Evolutionary conservation across 805 yeast species (phyloP).

Genomic region (Candida pseudoglaebosa): DNA sequence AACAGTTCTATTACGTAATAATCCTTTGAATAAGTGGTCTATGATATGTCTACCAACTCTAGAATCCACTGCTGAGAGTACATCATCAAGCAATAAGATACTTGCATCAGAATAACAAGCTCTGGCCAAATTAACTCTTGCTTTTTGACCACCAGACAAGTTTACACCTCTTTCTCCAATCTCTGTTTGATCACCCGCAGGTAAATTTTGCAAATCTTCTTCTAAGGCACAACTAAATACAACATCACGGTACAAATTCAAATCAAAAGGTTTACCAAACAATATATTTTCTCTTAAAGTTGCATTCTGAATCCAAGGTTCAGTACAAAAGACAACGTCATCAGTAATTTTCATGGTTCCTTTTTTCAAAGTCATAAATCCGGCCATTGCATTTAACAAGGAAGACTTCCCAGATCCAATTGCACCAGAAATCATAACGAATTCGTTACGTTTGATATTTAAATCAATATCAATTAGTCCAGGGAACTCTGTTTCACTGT

Average conservation of each 20-base stretch:
- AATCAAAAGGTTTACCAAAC: conserved; percentile 33
- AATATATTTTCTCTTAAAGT: conserved; percentile 37
- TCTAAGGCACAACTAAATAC: conserved; percentile 37
- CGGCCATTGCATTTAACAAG: conserved; percentile 36
- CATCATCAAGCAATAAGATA: conserved; percentile 39
- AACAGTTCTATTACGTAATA: conserved; percentile 30
- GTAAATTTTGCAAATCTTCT: conserved; percentile 32
- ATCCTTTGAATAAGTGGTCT: conserved; percentile 29
- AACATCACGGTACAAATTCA: conserved; percentile 22
- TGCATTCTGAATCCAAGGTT: conserved; percentile 44
- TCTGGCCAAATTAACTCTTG: conserved; percentile 42
- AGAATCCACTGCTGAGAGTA: conserved; percentile 42
- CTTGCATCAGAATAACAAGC: conserved; percentile 34
- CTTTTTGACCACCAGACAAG: conserved; percentile 44
- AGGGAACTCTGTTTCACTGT: too few relatives aligned
- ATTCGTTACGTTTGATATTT: conserved; percentile 27
- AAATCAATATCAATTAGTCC: conserved; percentile 34
- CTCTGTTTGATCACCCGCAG: conserved; percentile 38
- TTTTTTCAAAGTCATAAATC: conserved; percentile 31
- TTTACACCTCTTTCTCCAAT: conserved; percentile 45
- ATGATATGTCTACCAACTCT: conserved; percentile 41
- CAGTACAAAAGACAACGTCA: conserved; percentile 30
- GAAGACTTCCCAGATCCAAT: conserved; percentile 44
- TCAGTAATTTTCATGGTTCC: conserved; percentile 25
- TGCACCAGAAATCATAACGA: conserved; percentile 39